Evolutionary conservation across 1,284 basidiomycete genomes (phyloP).

Genomic region (Ceratorhiza oryzae-sativae): DNA sequence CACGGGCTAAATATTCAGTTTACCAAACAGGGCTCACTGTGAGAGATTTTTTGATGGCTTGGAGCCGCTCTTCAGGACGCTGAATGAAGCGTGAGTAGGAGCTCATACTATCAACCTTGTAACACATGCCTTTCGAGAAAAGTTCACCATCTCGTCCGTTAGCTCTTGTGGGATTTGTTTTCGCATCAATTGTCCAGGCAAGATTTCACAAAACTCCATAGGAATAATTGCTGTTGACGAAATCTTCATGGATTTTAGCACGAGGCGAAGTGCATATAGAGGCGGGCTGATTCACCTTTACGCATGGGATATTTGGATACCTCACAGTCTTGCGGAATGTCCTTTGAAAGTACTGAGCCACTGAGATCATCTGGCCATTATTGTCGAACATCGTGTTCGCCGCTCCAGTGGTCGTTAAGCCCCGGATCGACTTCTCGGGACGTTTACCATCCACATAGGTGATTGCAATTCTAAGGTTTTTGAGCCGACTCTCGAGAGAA

Average conservation of each 20-base stretch:
- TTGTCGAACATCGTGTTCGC: conserved; percentile 58
- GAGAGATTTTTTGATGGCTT: conserved; percentile 36
- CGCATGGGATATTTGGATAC: conserved; percentile 33
- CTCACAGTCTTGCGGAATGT: conserved; percentile 25
- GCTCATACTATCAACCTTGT: neutral
- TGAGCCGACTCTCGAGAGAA: conserved; percentile 44
- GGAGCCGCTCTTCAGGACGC: conserved; percentile 39
- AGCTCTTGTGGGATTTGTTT: conserved; percentile 74
- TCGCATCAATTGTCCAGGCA: conserved; percentile 73
- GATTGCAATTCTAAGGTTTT: conserved; percentile 14
- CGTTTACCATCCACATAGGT: conserved; percentile 19
- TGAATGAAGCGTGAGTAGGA: neutral
- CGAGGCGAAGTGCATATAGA: too few species aligned
- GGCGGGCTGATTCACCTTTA: conserved; percentile 39
- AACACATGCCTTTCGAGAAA: conserved; percentile 56
- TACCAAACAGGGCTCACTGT: neutral
- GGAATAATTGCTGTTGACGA: conserved; percentile 54
- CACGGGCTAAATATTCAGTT: neutral
- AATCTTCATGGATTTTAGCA: too few species aligned
- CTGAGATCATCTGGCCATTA: conserved; percentile 37
- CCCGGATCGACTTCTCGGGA: conserved; percentile 54
- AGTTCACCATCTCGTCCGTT: conserved; percentile 69
- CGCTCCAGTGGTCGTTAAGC: conserved; percentile 61
- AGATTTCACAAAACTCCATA: conserved; percentile 69
- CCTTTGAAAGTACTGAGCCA: conserved; percentile 37